Percentiles rank a stretch among this genome's conserved stretches.
Evolutionary conservation across 2,329 filamentous ascomycete genomes (phyloP).

Genomic region (Colletotrichum sp.): DNA sequence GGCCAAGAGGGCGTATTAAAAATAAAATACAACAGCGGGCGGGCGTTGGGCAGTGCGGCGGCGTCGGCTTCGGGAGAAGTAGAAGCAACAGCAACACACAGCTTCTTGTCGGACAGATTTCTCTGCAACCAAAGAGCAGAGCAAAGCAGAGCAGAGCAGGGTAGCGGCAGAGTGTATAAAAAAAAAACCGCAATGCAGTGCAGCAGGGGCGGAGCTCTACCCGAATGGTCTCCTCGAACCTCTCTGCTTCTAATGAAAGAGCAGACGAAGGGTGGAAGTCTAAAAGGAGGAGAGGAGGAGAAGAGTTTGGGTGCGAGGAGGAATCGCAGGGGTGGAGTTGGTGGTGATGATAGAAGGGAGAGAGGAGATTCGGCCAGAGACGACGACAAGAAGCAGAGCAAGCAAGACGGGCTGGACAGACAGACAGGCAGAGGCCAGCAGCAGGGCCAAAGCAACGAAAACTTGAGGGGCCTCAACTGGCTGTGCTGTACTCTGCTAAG

Average conservation of each 20-base stretch:
- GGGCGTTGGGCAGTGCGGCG: not conserved
- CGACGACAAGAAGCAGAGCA: not conserved
- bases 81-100: not conserved
- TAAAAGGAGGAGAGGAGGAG: conserved; percentile 17
- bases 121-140: not conserved
- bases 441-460: not conserved
- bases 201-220: conserved; percentile 2
- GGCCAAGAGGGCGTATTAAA: conserved; percentile 14
- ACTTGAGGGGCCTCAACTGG: not conserved
- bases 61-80: not conserved
- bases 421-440: not conserved
- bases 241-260: conserved; percentile 25
- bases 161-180: not conserved
- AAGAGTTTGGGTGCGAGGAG: conserved; percentile 16
- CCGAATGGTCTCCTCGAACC: conserved; percentile 17
- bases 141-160: not conserved
- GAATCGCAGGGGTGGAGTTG: conserved; percentile 20
- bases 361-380: conserved; percentile 18
- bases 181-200: conserved; percentile 3
- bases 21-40: conserved; percentile 16
- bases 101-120: conserved; percentile 10
- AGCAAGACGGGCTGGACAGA: not conserved
- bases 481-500: not conserved
- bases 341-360: conserved; percentile 22
- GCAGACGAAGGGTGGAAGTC: conserved; percentile 20